Evolutionary conservation across 2,329 filamentous ascomycete species (phyloP).

Genomic region (Ophiostoma australiae): DNA sequence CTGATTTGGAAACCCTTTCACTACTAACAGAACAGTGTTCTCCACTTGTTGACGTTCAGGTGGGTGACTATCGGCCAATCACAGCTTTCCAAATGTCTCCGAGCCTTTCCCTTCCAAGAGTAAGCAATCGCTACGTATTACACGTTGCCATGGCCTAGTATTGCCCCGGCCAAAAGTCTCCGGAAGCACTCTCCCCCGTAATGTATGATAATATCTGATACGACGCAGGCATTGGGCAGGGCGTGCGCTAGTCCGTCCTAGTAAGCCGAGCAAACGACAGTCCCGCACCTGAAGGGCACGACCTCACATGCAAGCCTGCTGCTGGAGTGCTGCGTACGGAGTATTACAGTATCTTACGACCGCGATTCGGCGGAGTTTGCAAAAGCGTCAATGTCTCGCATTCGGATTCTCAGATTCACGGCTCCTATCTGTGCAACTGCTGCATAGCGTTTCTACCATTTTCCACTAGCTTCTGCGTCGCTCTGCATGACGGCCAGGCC

Average conservation of each 20-base stretch:
- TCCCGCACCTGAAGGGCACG: background rate
- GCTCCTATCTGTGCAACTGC: slow-evolving; percentile 8
- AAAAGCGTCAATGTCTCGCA: background rate
- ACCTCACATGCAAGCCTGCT: slow-evolving; percentile 1
- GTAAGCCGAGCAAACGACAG: background rate
- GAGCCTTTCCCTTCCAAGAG: background rate
- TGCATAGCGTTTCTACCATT: background rate
- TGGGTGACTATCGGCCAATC: background rate
- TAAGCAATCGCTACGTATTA: background rate
- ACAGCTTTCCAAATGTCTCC: background rate
- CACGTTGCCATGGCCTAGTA: background rate
- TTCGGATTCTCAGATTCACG: background rate
- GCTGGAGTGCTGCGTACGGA: too few species aligned
- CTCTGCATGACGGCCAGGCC: background rate
- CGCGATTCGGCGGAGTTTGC: slow-evolving; percentile 8
- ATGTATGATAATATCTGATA: background rate
- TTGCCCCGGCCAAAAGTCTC: slow-evolving; percentile 10
- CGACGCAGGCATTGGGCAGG: too few species aligned
- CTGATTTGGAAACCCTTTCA: background rate
- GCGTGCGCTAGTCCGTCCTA: background rate
- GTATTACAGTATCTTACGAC: background rate
- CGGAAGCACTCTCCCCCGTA: background rate
- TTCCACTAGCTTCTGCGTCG: background rate
- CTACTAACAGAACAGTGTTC: background rate
- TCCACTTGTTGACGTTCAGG: background rate